Base-by-base conservation (phyloP, 306 rosid genomes). In the Fragaria vesca region DNA sequence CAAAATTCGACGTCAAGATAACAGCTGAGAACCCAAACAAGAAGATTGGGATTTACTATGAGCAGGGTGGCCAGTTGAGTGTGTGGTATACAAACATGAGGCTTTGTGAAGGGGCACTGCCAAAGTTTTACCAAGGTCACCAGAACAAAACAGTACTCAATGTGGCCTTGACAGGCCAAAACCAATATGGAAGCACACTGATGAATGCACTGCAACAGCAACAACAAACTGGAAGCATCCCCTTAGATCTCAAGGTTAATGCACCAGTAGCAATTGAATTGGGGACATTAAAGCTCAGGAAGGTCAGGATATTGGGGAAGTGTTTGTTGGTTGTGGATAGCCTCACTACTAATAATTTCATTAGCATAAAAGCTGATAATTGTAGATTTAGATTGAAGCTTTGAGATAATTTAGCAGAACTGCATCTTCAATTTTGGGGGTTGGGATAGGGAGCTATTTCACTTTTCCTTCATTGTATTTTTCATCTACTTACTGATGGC, bases 51-150 rank as follows among this genome's bases (percentile, higher is more conserved):
- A 88, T 92, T 36, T 91, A 90, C 89, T 92, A 94, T 42, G 87
- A 90, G 72, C 72, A 88, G 54, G 97, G 97, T 32, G 95, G 98
- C 38, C 84, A 28, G 78, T 28, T 94, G 75, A 89, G 97, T 48
- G 97, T 90, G 15, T 92, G 91, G 92, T 92, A 90, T 83, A 55
- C 90, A 34, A 82, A 88, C 63, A 84, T 84, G 30, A 72, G 52
- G 87, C 97, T 94, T 30, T 94, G 97, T 71, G 90, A 90, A 73
- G 98, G 98, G 65, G 46, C 85, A 4, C 55, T 94, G 66, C 97
- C 98, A 0, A 63, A 74, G 30, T 94, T 94, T 83, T 94, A 94
- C 88, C 98, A 94, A 75, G 98, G 97, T 34, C 97, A 94, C 76
- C 83, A 65, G 78, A 92, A 94, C 85, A 94, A 78, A 75, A 92